Base-by-base conservation (phyloP, 139 green algal genomes). In the Chloropicon primus region DNA sequence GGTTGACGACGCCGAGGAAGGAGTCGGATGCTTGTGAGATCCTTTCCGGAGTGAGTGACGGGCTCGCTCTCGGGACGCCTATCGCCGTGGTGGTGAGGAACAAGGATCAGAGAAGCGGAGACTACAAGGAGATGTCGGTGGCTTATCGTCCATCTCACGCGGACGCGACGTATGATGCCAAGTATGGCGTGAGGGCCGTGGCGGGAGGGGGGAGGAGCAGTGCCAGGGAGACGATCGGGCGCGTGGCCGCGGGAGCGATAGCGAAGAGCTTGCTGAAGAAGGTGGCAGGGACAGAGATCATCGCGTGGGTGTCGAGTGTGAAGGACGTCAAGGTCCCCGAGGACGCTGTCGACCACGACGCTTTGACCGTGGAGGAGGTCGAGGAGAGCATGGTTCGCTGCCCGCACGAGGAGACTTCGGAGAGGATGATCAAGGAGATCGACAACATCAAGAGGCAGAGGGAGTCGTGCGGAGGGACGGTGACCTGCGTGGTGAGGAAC, bases 131-230 rank as follows among this genome's bases (percentile, higher is more conserved):
- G 74, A 96, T 96, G 90, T 80, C 86, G 74, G 87, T 94, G 27
- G 91, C 92, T 1, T 98, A 98, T 85, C 77, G 90, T 22, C 95
- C 95, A 2, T 96, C 89, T 1, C 95, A 99, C 80, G 94, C 95
- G 21, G 95, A 98, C 77, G 94, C 95, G 2, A 98, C 95, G 0
- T 99, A 99, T 81, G 95, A 99, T 82, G 96, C 97, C 85, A 99
- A 99, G 85, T 99, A 98, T 83, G 95, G 95, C 80, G 97, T 98
- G 72, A 85, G 95, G 0, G 94, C 95, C 2, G 86, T 98, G 1
- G 92, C 92, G 21, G 95, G 95, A n/a, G 95, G 95, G n/a, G 95
- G 95, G 22, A 82, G 95, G 22, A 96, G 91, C 23, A 96, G 89
- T 22, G 95, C 95, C 1, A 86, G 95, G 1, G 95, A 99, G 82